Percentiles rank a stretch among this genome's conserved stretches.
Conservation (phyloP, 352 stramenopile species). For the Albugo laibachii region DNA sequence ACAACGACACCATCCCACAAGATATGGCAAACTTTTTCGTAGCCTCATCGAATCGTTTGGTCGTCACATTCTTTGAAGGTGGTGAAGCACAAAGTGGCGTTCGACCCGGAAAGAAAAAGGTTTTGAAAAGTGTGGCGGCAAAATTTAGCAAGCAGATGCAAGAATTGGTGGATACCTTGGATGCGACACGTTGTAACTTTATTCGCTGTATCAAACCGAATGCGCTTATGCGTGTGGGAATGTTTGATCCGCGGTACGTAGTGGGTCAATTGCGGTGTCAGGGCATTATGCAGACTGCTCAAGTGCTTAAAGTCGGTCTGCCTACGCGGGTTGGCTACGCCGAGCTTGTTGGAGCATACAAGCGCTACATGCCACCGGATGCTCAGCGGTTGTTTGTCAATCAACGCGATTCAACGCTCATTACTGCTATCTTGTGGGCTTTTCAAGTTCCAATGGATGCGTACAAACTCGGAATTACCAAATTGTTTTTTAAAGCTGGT, state of each 20-base stretch:
- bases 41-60: conserved; percentile 35
- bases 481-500: conserved; percentile 49
- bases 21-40: conserved; percentile 74
- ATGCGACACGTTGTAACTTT: conserved; percentile 74
- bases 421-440: conserved; percentile 65
- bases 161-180: conserved; percentile 54
- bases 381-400: conserved; percentile 45
- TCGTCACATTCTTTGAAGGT: conserved; percentile 45
- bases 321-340: conserved; percentile 63
- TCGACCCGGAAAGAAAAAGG: conserved; percentile 55
- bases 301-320: conserved; percentile 72
- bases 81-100: conserved; percentile 19
- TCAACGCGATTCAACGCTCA: conserved; percentile 52
- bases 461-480: conserved; percentile 69
- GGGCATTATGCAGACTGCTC: conserved; percentile 72
- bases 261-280: conserved; percentile 69
- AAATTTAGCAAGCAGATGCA: conserved; percentile 70
- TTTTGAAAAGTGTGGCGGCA: conserved; percentile 38
- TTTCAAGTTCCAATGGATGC: conserved; percentile 60
- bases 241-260: conserved; percentile 64
- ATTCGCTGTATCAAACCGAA: conserved; percentile 83
- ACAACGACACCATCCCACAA: conserved; percentile 75
- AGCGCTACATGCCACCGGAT: conserved; percentile 43
- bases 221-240: conserved; percentile 37
- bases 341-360: conserved; percentile 47